These are phyloP conservation scores for Cucumis melo DNA, from an alignment of 306 rosid genomes.

Conservation along the genomic window DNA sequence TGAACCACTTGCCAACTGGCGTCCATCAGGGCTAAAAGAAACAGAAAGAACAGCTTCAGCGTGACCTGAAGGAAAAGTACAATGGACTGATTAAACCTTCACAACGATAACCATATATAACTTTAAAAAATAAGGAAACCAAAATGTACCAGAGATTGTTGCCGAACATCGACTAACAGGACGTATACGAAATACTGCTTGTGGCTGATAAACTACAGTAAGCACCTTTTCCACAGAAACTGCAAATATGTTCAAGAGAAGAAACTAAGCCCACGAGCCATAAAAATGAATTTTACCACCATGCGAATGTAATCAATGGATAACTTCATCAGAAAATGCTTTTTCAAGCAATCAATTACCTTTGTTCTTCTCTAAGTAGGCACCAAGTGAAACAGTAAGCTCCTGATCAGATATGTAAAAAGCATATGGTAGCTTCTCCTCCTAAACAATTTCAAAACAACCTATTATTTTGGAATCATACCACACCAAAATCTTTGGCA, in stretches of 20 bases:
- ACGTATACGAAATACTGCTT: slow-evolving; percentile 75
- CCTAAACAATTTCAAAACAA: slow-evolving; percentile 27
- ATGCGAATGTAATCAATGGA: background rate
- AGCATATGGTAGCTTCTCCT: slow-evolving; percentile 80
- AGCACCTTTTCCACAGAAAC: slow-evolving; percentile 92
- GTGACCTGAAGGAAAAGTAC: slow-evolving; percentile 46
- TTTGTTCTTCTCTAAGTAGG: slow-evolving; percentile 71
- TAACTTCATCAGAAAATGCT: background rate
- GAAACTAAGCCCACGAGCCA: background rate
- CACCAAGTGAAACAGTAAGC: slow-evolving; percentile 55
- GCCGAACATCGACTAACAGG: slow-evolving; percentile 83
- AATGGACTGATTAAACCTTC: background rate
- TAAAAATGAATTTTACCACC: background rate
- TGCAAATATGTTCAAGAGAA: slow-evolving; percentile 20
- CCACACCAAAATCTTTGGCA: background rate
- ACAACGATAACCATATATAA: background rate
- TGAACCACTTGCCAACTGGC: slow-evolving; percentile 87
- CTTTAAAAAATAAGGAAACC: background rate
- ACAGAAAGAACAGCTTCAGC: slow-evolving; percentile 72
- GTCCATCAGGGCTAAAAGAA: slow-evolving; percentile 92
- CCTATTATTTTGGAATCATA: background rate
- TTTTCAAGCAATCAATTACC: slow-evolving; percentile 21
- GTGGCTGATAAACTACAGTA: slow-evolving; percentile 88
- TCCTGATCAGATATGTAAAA: slow-evolving; percentile 75
- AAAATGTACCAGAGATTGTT: slow-evolving; percentile 68